A percentile compares a stretch with the other conserved stretches of the same genome.
Evolutionary conservation across 2,329 filamentous ascomycete genomes (phyloP).

Genomic region (Penicillium sp.): DNA sequence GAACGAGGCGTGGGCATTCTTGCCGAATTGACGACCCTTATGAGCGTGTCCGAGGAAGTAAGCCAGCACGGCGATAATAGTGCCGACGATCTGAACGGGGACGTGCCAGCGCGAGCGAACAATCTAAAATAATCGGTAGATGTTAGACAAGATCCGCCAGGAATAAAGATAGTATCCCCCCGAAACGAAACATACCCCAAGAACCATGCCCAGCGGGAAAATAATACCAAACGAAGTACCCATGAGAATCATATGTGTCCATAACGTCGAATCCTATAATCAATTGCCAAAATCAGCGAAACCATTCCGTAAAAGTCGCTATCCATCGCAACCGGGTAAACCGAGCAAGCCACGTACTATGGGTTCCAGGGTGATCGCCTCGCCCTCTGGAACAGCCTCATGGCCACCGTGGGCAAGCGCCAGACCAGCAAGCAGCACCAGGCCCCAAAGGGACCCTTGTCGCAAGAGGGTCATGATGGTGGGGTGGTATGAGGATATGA

Average conservation of each 20-base stretch:
- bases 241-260: constrained; percentile 92
- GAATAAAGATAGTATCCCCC: constrained; percentile 3
- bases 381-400: constrained; percentile 69
- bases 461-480: constrained; percentile 27
- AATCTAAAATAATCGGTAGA: constrained; percentile 62
- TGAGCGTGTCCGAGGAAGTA: constrained; percentile 93
- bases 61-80: constrained; percentile 76
- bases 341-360: constrained; percentile 61
- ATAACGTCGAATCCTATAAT: constrained; percentile 76
- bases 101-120: constrained; percentile 93
- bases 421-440: constrained; percentile 38
- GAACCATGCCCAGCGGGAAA: constrained; percentile 93
- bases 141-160: not conserved
- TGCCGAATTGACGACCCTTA: constrained; percentile 82
- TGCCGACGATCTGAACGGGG: constrained; percentile 78
- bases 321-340: not conserved
- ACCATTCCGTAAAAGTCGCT: not conserved
- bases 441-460: constrained; percentile 32
- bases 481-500: constrained; percentile 11
- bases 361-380: constrained; percentile 73
- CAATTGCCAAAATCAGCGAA: not conserved
- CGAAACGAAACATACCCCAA: constrained; percentile 69
- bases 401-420: constrained; percentile 60
- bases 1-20: constrained; percentile 81
- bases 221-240: constrained; percentile 86